Conservation (phyloP, 2,329 filamentous ascomycete genomes). For the Sarocladium kiliense region DNA sequence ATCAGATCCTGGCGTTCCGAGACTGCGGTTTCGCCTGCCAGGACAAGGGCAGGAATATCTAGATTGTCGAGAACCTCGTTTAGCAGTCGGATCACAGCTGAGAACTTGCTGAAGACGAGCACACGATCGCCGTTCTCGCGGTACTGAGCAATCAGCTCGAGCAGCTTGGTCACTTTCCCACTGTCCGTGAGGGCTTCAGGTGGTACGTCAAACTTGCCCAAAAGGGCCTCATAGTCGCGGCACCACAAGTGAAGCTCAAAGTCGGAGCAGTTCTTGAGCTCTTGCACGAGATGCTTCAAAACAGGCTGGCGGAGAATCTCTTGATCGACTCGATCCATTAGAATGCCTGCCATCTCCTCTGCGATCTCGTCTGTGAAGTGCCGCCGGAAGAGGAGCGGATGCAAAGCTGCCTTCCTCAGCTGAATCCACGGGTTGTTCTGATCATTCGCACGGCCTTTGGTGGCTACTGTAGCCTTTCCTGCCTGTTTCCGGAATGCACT, state of each 20-base stretch:
- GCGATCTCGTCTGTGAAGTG: conserved; percentile 73
- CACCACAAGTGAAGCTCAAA: conserved; percentile 64
- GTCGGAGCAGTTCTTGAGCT: conserved; percentile 55
- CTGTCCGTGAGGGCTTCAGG: conserved; percentile 52
- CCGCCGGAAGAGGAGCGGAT: conserved; percentile 80
- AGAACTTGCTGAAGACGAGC: conserved; percentile 91
- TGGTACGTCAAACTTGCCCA: conserved; percentile 48
- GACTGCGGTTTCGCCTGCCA: conserved; percentile 81
- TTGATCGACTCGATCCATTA: conserved; percentile 63
- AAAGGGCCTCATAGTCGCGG: conserved; percentile 48
- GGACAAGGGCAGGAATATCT: conserved; percentile 71
- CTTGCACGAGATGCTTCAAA: conserved; percentile 47
- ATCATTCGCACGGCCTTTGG: conserved; percentile 43
- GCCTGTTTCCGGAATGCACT: conserved; percentile 60
- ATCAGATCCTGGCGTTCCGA: conserved; percentile 81
- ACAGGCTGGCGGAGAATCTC: conserved; percentile 47
- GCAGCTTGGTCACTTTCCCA: conserved; percentile 80
- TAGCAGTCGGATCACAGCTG: conserved; percentile 84
- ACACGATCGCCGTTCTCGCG: conserved; percentile 78
- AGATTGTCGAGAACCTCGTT: conserved; percentile 73
- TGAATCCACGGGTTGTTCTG: conserved; percentile 79
- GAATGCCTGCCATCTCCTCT: conserved; percentile 69
- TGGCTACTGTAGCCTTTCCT: conserved; percentile 41
- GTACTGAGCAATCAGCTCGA: conserved; percentile 68
- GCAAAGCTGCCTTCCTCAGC: conserved; percentile 85